Conservation (phyloP, 169 alveolate genomes). For the Eimeria zaria region DNA sequence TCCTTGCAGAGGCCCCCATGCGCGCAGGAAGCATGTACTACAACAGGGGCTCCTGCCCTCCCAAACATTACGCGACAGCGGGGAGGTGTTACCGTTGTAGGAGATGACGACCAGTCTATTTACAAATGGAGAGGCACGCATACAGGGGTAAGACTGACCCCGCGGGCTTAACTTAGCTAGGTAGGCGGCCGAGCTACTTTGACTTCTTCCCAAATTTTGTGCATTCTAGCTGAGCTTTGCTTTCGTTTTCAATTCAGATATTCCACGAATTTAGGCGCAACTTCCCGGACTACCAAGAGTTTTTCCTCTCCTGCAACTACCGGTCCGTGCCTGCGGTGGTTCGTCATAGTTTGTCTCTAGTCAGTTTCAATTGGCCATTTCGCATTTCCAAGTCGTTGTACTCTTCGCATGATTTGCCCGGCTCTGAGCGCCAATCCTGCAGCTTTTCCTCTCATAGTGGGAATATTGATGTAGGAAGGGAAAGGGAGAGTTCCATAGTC, state of each 20-base stretch:
- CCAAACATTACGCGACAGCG: not conserved
- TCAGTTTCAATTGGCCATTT: slow-evolving; percentile 72
- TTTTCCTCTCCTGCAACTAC: slow-evolving; percentile 58
- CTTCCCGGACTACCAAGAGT: slow-evolving; percentile 55
- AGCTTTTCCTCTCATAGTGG: not conserved
- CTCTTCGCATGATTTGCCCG: not conserved
- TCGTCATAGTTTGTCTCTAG: slow-evolving; percentile 54
- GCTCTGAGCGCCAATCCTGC: not conserved
- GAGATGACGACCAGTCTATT: slow-evolving; percentile 93
- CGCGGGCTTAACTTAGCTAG: not conserved
- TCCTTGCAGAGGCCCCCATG: slow-evolving; percentile 26
- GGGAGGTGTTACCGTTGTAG: slow-evolving; percentile 90
- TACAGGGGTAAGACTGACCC: slow-evolving; percentile 83
- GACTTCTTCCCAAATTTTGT: not conserved
- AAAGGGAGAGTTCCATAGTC: not conserved
- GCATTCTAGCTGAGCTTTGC: not conserved
- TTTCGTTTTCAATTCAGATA: slow-evolving; percentile 28
- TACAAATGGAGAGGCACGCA: slow-evolving; percentile 92
- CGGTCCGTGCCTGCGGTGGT: slow-evolving; percentile 70
- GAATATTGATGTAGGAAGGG: not conserved
- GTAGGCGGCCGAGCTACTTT: not conserved
- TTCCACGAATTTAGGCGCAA: slow-evolving; percentile 55
- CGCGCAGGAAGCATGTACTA: not conserved
- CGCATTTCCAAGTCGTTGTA: slow-evolving; percentile 57
- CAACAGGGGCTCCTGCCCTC: not conserved